Conservation (phyloP, 2,329 filamentous ascomycete species). For the Dendryphion nanum region DNA sequence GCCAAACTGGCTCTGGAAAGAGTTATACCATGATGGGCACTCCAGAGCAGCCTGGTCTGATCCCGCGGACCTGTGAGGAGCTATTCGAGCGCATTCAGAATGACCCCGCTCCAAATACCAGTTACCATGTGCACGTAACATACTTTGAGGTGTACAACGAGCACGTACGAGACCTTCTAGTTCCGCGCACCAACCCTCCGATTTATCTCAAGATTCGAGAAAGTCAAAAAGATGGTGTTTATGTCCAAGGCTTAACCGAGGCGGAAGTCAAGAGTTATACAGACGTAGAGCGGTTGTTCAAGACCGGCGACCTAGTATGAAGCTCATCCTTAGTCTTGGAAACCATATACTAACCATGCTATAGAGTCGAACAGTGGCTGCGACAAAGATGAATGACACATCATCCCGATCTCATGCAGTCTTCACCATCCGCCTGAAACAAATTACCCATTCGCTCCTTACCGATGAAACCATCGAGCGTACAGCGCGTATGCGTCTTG, state of each 20-base stretch:
- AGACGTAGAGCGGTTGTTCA: conserved; percentile 90
- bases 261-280: conserved; percentile 82
- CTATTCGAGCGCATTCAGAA: conserved; percentile 90
- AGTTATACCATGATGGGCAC: conserved; percentile 98
- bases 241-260: conserved; percentile 94
- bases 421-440: conserved; percentile 96
- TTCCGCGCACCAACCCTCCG: conserved; percentile 74
- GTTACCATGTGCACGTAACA: conserved; percentile 94
- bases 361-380: conserved; percentile 77
- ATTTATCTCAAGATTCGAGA: conserved; percentile 97
- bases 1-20: conserved; percentile 96
- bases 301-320: conserved; percentile 68
- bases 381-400: conserved; percentile 99
- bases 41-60: conserved; percentile 80
- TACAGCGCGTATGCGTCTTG: conserved; percentile 87
- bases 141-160: conserved; percentile 99
- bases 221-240: conserved; percentile 90
- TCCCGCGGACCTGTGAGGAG: conserved; percentile 93
- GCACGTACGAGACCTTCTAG: conserved; percentile 90
- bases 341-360: conserved; percentile 4
- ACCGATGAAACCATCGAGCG: conserved; percentile 98
- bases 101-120: conserved; percentile 84
- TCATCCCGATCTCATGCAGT: conserved; percentile 95
- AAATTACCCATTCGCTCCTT: conserved; percentile 95
- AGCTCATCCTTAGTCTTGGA: neutral